Conservation (phyloP, 2,329 filamentous ascomycete species). For the Trichoderma semiorbis region DNA sequence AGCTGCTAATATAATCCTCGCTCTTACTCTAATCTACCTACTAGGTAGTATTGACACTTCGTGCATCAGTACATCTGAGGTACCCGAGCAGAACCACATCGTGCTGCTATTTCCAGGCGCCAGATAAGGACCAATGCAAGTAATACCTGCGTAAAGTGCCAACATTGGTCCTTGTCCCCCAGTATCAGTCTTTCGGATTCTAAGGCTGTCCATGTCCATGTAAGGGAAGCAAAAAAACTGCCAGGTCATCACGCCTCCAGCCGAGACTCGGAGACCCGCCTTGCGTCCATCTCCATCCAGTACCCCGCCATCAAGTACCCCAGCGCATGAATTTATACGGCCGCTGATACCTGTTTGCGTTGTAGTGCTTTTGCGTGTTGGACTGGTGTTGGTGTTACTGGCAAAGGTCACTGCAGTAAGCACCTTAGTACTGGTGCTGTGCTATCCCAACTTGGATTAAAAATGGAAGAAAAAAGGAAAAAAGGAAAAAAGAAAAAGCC, state of each 20-base stretch:
- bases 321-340: not conserved
- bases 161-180: not conserved
- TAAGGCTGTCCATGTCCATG: not conserved
- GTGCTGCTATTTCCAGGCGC: not conserved
- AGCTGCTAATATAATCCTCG: not conserved
- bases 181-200: not conserved
- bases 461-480: not conserved
- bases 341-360: not conserved
- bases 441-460: not conserved
- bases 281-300: not conserved
- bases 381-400: not conserved
- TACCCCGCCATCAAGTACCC: not conserved
- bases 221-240: not conserved
- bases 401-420: not conserved
- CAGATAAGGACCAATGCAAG: not conserved
- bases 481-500: not conserved
- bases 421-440: not conserved
- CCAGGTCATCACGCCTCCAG: slow-evolving; percentile 8
- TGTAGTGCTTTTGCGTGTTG: not conserved
- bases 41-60: not conserved
- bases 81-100: not conserved
- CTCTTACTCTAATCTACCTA: not conserved
- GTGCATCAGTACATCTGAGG: not conserved
- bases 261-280: slow-evolving; percentile 3
- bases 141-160: not conserved